Conservation (phyloP, 257 asterid species). For the Rauvolfia tetraphylla region DNA sequence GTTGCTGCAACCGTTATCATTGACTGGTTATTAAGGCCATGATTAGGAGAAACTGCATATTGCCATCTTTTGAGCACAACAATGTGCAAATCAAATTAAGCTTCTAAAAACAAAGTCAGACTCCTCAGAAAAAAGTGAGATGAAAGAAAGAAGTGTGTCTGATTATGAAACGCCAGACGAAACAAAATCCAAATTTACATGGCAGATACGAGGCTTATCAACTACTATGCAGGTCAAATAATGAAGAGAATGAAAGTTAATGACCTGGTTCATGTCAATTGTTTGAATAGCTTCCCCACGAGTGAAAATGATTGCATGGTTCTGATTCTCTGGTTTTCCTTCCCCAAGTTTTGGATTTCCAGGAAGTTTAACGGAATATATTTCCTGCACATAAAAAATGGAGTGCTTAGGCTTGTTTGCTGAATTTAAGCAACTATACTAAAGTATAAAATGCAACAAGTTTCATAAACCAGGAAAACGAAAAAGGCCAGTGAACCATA, state of each 20-base stretch:
- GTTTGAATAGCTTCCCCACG: conserved; percentile 99
- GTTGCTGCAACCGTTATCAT: neutral
- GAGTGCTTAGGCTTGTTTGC: neutral
- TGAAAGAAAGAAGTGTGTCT: neutral
- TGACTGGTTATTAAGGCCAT: neutral
- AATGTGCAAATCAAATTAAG: conserved; percentile 1
- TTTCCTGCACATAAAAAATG: conserved; percentile 48
- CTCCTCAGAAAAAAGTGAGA: neutral
- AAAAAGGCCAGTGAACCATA: neutral
- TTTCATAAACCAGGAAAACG: neutral
- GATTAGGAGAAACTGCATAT: neutral
- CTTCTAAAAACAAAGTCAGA: neutral
- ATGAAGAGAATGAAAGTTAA: conserved; percentile 11
- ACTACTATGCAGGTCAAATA: neutral
- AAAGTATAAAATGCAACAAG: neutral
- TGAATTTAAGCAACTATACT: neutral
- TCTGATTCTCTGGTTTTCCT: conserved; percentile 98
- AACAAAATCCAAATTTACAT: neutral
- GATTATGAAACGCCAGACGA: neutral
- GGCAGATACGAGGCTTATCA: neutral
- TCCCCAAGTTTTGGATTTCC: conserved; percentile 99
- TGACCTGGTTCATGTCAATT: conserved; percentile 97
- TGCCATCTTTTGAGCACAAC: neutral
- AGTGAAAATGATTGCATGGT: conserved; percentile 91
- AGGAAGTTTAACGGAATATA: conserved; percentile 91